Evolutionary conservation across 352 stramenopile species (phyloP).

Genomic region (Globisporangium cystogenes): DNA sequence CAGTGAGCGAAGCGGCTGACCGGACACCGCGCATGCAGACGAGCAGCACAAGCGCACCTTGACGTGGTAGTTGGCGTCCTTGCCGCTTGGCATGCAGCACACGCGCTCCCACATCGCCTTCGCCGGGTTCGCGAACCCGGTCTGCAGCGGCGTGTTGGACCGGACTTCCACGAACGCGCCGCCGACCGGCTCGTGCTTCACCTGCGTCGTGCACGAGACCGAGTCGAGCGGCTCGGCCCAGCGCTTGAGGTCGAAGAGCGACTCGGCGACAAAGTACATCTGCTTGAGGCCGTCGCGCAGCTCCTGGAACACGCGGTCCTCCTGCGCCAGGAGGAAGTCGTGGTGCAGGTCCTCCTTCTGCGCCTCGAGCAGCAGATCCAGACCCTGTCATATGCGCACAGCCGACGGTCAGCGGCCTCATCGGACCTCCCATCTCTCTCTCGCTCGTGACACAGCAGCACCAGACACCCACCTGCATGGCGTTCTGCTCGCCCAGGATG

Average conservation of each 20-base stretch:
- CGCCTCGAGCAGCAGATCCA: constrained; percentile 5
- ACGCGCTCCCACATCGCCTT: constrained; percentile 5
- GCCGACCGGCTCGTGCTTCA: neutral
- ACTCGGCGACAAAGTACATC: constrained; percentile 9
- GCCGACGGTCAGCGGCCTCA: constrained; percentile 4
- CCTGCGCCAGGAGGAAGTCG: constrained; percentile 5
- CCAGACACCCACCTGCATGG: constrained; percentile 7
- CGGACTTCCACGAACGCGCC: constrained; percentile 8
- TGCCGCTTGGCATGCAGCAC: constrained; percentile 4
- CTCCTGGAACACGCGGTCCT: constrained; percentile 2
- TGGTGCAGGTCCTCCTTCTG: constrained; percentile 4
- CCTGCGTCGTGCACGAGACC: constrained; percentile 6
- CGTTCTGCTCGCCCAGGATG: constrained; percentile 21
- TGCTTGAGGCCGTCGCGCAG: constrained; percentile 4
- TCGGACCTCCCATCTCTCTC: neutral
- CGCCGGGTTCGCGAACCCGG: constrained; percentile 5
- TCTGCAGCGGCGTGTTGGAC: constrained; percentile 7
- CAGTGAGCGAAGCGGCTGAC: neutral
- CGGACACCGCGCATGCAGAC: neutral
- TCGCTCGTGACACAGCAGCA: neutral
- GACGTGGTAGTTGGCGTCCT: constrained; percentile 14
- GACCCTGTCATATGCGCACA: neutral
- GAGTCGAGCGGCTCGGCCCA: neutral
- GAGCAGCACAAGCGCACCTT: neutral
- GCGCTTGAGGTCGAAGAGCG: constrained; percentile 4